Percentiles rank a stretch among this genome's conserved stretches.
Conservation (phyloP, 2,329 filamentous ascomycete genomes). For the Rhytidhysteron rufulum region DNA sequence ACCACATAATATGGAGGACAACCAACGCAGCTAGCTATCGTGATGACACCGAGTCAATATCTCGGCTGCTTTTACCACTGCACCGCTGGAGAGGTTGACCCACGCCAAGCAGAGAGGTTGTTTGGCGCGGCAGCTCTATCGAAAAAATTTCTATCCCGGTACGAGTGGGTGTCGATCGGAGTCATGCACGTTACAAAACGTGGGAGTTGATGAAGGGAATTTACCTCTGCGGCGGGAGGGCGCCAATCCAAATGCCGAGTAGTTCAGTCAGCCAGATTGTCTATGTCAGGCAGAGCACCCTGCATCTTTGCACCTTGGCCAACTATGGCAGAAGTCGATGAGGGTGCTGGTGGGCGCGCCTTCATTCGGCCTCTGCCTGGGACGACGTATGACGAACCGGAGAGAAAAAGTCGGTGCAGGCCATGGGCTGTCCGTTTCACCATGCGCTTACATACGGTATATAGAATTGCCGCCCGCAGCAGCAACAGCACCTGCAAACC, state of each 20-base stretch:
- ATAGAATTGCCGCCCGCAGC: neutral
- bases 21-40: too few relatives aligned
- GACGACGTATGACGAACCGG: slow-evolving; percentile 10
- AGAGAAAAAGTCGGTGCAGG: slow-evolving; percentile 13
- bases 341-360: neutral
- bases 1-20: too few relatives aligned
- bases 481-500: neutral
- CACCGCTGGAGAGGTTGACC: too few relatives aligned
- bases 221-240: too few relatives aligned
- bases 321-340: neutral
- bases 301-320: neutral
- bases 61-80: too few relatives aligned
- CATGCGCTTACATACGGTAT: too few relatives aligned
- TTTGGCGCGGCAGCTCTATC: slow-evolving; percentile 9
- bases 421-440: slow-evolving; percentile 15
- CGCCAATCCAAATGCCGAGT: too few relatives aligned
- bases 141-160: slow-evolving; percentile 9
- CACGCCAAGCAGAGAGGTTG: slow-evolving; percentile 16
- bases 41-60: too few relatives aligned
- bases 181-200: slow-evolving; percentile 25
- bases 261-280: too few relatives aligned
- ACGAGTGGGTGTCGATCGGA: slow-evolving; percentile 6
- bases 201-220: too few relatives aligned
- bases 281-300: too few relatives aligned
- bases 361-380: neutral